These are phyloP conservation scores for Cryomyces antarcticus DNA, from an alignment of 495 filamentous ascomycete species.

Conservation along the genomic window DNA sequence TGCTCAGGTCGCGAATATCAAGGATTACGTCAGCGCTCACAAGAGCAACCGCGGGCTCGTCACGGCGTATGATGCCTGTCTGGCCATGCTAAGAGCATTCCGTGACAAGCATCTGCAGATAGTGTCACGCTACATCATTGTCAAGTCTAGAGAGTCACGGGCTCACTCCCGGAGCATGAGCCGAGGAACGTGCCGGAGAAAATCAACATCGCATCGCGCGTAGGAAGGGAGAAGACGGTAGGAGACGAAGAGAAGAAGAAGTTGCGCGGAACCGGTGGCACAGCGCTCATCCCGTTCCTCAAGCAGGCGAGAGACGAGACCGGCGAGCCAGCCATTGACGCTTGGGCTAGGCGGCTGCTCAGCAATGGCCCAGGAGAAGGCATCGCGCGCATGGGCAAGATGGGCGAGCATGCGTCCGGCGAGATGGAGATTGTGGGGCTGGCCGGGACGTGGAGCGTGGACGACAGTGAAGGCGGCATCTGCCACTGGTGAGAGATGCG, in stretches of 20 bases:
- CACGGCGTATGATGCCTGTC: slow-evolving; percentile 74
- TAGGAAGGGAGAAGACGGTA: slow-evolving; percentile 21
- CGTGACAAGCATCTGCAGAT: slow-evolving; percentile 93
- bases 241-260: slow-evolving; percentile 27
- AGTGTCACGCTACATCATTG: slow-evolving; percentile 85
- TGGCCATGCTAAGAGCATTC: slow-evolving; percentile 74
- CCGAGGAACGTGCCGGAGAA: slow-evolving; percentile 10
- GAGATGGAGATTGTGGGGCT: slow-evolving; percentile 55
- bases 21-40: slow-evolving; percentile 54
- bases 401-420: slow-evolving; percentile 39
- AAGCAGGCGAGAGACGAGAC: slow-evolving; percentile 94
- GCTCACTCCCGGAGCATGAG: slow-evolving; percentile 23
- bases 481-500: slow-evolving; percentile 28
- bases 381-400: slow-evolving; percentile 35
- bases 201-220: slow-evolving; percentile 45
- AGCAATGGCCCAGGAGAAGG: slow-evolving; percentile 26
- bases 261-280: slow-evolving; percentile 79
- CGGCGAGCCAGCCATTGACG: slow-evolving; percentile 71
- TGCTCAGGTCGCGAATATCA: slow-evolving; percentile 65
- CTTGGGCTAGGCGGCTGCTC: slow-evolving; percentile 59
- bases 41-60: slow-evolving; percentile 40
- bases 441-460: slow-evolving; percentile 68
- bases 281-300: slow-evolving; percentile 77
- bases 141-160: slow-evolving; percentile 39
- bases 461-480: slow-evolving; percentile 60